phyloP scores from a whole-genome alignment of 2,329 filamentous ascomycete genomes.

The Hypoxylon sp. region DNA sequence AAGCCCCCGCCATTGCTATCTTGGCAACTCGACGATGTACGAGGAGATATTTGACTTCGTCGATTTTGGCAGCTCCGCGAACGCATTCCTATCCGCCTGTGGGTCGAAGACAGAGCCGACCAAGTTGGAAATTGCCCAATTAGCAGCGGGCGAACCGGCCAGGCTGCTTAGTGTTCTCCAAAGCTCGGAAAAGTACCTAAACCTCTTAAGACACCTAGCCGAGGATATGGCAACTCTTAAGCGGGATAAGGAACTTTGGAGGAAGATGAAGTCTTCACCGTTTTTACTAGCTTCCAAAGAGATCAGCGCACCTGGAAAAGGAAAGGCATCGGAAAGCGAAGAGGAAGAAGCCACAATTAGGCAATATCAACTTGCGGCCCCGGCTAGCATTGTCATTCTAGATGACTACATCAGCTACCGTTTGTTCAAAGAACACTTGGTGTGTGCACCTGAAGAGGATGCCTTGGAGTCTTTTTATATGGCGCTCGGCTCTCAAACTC shows the following conservation, averaged over 20 bases:
- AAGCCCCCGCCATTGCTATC: slow-evolving; percentile 80
- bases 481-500: slow-evolving; percentile 79
- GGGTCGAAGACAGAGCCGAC: slow-evolving; percentile 94
- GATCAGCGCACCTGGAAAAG: slow-evolving; percentile 62
- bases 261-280: slow-evolving; percentile 78
- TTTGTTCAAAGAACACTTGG: slow-evolving; percentile 85
- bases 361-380: slow-evolving; percentile 82
- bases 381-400: slow-evolving; percentile 79
- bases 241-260: slow-evolving; percentile 82
- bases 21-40: slow-evolving; percentile 79
- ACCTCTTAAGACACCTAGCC: slow-evolving; percentile 83
- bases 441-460: slow-evolving; percentile 93
- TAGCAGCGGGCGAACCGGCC: slow-evolving; percentile 87
- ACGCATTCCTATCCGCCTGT: slow-evolving; percentile 87
- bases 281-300: slow-evolving; percentile 90
- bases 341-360: slow-evolving; percentile 76
- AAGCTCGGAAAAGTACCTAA: slow-evolving; percentile 86
- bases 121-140: slow-evolving; percentile 83
- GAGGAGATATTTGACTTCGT: slow-evolving; percentile 97
- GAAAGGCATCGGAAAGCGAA: slow-evolving; percentile 64
- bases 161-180: slow-evolving; percentile 84
- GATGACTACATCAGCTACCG: slow-evolving; percentile 92
- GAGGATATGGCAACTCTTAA: slow-evolving; percentile 78
- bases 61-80: slow-evolving; percentile 89
- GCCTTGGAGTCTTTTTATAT: slow-evolving; percentile 85